Percentiles rank a stretch among this genome's conserved stretches.
phyloP scores from a whole-genome alignment of 768 basidiomycete genomes.

The Lactarius sanguifluus region DNA sequence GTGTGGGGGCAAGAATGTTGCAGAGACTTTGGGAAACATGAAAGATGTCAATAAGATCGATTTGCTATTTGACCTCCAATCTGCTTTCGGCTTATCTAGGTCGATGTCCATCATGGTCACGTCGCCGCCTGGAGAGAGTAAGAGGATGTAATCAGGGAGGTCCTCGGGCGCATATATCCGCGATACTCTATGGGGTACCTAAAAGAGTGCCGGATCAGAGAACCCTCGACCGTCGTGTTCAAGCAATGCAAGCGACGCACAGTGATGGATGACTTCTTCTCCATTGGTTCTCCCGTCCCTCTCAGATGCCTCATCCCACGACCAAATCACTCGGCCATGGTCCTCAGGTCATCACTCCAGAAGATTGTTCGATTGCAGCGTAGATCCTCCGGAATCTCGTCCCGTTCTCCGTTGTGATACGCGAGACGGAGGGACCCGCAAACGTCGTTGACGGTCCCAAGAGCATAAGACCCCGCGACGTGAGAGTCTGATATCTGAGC shows the following conservation, averaged over 20 bases:
- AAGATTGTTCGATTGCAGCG: conserved; percentile 18
- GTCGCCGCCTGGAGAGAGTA: conserved; percentile 38
- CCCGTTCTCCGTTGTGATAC: conserved; percentile 14
- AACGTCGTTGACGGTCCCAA: conserved; percentile 30
- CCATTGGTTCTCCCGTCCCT: conserved; percentile 40
- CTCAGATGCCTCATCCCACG: conserved; percentile 35
- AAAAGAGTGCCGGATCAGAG: conserved; percentile 15
- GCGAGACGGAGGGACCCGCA: conserved; percentile 29
- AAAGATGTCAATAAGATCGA: conserved; percentile 36
- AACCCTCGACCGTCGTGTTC: conserved; percentile 13
- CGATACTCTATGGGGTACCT: conserved; percentile 48
- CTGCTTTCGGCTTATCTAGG: conserved; percentile 33
- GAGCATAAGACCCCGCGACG: conserved; percentile 22
- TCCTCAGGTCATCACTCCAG: conserved; percentile 15
- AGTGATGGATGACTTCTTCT: conserved; percentile 47
- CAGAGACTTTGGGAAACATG: conserved; percentile 35
- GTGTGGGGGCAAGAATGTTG: conserved; percentile 34
- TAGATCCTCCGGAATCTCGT: conserved; percentile 26
- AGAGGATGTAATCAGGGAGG: conserved; percentile 34
- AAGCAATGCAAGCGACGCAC: conserved; percentile 9
- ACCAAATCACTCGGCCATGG: conserved; percentile 26
- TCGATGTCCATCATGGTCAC: conserved; percentile 37
- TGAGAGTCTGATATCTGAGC: conserved; percentile 26
- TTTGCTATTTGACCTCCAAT: conserved; percentile 31
- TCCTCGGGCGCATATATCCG: conserved; percentile 40